Conservation (phyloP, 345 rosid genomes). For the Moricandia moricandioides region DNA sequence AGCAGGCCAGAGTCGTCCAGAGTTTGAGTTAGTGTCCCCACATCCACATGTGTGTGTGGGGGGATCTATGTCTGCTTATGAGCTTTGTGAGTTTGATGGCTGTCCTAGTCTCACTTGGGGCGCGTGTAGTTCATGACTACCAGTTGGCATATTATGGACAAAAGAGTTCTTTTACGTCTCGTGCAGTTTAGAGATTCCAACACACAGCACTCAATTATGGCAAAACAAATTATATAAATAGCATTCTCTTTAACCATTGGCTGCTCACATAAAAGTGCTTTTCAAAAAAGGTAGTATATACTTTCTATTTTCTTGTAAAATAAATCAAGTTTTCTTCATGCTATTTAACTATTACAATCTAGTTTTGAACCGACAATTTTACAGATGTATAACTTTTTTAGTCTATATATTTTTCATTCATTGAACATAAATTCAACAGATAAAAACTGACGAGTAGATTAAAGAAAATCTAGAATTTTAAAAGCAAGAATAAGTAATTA, state of each 20-base stretch:
- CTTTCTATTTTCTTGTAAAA: neutral
- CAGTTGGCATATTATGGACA: slow-evolving; percentile 12
- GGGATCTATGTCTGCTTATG: slow-evolving; percentile 17
- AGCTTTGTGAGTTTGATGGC: slow-evolving; percentile 21
- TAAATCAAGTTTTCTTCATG: slow-evolving; percentile 2
- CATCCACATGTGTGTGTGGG: slow-evolving; percentile 32
- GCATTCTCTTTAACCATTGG: slow-evolving; percentile 24
- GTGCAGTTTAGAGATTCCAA: slow-evolving; percentile 22
- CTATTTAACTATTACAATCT: too few relatives aligned
- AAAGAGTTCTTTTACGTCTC: slow-evolving; percentile 2
- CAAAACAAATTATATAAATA: slow-evolving; percentile 15
- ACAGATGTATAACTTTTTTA: neutral
- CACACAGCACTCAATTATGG: slow-evolving; percentile 14
- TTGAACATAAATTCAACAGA: slow-evolving; percentile 1
- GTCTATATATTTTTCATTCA: neutral
- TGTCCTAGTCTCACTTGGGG: slow-evolving; percentile 15
- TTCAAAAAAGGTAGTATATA: neutral
- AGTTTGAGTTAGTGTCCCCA: slow-evolving; percentile 18
- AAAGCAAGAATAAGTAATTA: too few relatives aligned
- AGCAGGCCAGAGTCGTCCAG: slow-evolving; percentile 10
- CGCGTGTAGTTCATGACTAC: slow-evolving; percentile 28
- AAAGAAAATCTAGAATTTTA: neutral
- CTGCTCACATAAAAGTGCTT: slow-evolving; percentile 9
- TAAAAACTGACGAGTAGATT: neutral
- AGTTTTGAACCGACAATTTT: neutral